Percentiles rank a stretch among this genome's conserved stretches.
Evolutionary conservation across 129 eudicot species (phyloP).

Genomic region (Saussurea involucrata): DNA sequence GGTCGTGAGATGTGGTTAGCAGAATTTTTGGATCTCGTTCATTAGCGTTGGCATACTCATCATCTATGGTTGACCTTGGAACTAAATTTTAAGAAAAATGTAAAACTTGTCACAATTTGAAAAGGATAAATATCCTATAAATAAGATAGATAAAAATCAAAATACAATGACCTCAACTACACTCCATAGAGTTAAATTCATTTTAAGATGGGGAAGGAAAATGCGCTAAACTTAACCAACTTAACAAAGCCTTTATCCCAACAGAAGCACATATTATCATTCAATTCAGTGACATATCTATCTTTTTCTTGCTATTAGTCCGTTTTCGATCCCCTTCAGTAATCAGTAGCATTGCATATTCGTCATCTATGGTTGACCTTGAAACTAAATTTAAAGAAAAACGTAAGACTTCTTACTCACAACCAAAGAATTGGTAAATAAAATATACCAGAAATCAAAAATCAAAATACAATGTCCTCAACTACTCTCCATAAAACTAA

Average conservation of each 20-base stretch:
- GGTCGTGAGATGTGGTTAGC: constrained; percentile 82
- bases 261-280: background rate
- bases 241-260: constrained; percentile 3
- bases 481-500: background rate
- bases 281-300: background rate
- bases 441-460: background rate
- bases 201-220: background rate
- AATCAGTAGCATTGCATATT: constrained; percentile 65
- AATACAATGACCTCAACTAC: background rate
- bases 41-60: constrained; percentile 85
- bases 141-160: background rate
- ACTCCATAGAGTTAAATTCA: background rate
- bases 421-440: background rate
- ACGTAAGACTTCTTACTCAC: background rate
- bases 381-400: constrained; percentile 35
- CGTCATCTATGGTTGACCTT: constrained; percentile 63
- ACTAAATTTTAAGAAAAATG: constrained; percentile 36
- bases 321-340: constrained; percentile 50
- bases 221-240: background rate
- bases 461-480: background rate
- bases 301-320: background rate
- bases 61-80: constrained; percentile 86
- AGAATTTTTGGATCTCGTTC: constrained; percentile 86
- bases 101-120: background rate
- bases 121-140: background rate